A percentile compares a stretch with the other conserved stretches of the same genome.
These are phyloP conservation scores for Rhizophagus sp. DNA, from an alignment of 192 early-diverging fungal genomes.

Conservation along the genomic window DNA sequence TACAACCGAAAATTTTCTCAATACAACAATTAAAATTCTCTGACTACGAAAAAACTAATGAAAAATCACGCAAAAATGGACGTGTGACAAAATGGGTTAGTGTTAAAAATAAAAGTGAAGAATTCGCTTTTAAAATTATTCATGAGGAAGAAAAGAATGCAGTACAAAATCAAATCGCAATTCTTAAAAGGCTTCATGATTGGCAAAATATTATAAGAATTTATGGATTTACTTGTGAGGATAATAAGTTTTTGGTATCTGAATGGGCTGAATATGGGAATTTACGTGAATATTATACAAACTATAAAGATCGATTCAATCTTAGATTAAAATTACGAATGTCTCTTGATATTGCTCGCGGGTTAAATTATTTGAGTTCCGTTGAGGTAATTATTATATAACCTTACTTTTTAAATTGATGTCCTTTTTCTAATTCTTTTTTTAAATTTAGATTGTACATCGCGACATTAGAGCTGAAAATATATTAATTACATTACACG, in stretches of 20 bases:
- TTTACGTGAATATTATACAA: background rate
- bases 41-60: too few species aligned
- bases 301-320: background rate
- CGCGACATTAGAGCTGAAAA: conserved; percentile 1
- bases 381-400: too few species aligned
- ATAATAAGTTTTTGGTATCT: conserved; percentile 1
- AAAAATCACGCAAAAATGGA: too few species aligned
- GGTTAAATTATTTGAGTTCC: background rate
- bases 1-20: too few species aligned
- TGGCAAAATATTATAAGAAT: conserved; percentile 12
- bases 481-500: background rate
- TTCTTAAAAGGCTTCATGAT: conserved; percentile 7
- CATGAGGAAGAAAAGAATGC: background rate
- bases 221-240: background rate
- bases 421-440: too few species aligned
- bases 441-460: background rate
- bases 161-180: background rate
- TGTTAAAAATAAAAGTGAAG: background rate
- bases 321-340: background rate
- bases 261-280: conserved; percentile 27
- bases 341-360: conserved; percentile 21
- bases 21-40: too few species aligned
- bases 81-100: too few species aligned
- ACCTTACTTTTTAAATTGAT: too few species aligned
- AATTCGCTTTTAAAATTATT: background rate